These are phyloP conservation scores for Apophysomyces variabilis DNA, from an alignment of 371 early-diverging fungal genomes.

Conservation along the genomic window DNA sequence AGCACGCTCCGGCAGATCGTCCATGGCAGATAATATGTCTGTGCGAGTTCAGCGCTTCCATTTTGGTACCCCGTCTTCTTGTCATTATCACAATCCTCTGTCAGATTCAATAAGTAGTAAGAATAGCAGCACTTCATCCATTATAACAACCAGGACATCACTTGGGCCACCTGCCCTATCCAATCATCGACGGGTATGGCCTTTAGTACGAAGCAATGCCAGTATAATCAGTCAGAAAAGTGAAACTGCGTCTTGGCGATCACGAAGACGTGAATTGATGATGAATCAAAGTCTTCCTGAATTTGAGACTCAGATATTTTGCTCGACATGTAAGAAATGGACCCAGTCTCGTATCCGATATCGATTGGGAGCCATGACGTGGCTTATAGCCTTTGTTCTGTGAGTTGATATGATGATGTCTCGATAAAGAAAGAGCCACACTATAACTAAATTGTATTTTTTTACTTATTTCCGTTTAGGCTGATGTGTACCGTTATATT, in stretches of 20 bases:
- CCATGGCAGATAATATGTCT: conserved; percentile 17
- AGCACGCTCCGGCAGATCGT: conserved; percentile 20
- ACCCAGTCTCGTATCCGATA: conserved; percentile 43
- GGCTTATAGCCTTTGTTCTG: conserved; percentile 41
- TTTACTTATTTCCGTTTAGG: conserved; percentile 21
- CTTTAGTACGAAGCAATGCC: conserved; percentile 4
- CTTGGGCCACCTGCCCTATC: conserved; percentile 4
- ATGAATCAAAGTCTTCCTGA: conserved; percentile 38
- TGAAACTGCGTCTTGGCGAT: conserved; percentile 23
- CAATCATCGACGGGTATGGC: conserved; percentile 12
- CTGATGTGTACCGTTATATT: conserved; percentile 42
- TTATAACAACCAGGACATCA: conserved; percentile 7
- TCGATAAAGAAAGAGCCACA: background rate
- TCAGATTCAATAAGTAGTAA: conserved; percentile 2
- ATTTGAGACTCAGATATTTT: conserved; percentile 42
- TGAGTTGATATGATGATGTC: conserved; percentile 17
- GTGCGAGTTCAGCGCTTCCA: conserved; percentile 22
- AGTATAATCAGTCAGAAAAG: conserved; percentile 3
- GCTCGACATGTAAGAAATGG: conserved; percentile 41
- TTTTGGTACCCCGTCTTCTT: conserved; percentile 27
- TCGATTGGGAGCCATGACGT: conserved; percentile 39
- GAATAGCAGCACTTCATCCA: background rate
- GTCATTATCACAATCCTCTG: conserved; percentile 3
- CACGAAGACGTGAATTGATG: conserved; percentile 21
- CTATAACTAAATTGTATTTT: conserved; percentile 7